Base-by-base conservation (phyloP, 2,329 filamentous ascomycete genomes). In the Curvularia eragrostidis region DNA sequence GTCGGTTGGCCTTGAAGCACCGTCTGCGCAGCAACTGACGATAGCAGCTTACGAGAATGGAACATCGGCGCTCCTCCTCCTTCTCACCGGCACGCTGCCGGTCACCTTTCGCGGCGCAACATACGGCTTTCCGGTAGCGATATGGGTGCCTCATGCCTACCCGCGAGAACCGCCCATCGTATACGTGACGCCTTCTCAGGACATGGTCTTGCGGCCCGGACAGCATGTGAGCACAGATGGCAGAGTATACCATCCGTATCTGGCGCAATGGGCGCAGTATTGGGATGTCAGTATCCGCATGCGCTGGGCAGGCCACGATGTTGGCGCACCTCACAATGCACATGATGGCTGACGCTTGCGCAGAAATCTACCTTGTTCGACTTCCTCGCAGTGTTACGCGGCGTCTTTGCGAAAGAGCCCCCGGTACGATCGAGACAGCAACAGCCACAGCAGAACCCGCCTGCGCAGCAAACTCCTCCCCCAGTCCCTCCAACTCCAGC, bases 141-240 rank as follows among this genome's bases (percentile, higher is more conserved):
- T 98, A 85, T 98, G 95, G 94, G 84, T 98, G 43, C 95, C 95
- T 3, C 91, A 96, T 73, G 86, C 87, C 52, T 99, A 98, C 75
- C 95, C 95, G 1, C 84, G 87, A 61, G 91, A 96, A 69, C 84
- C 92, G 0, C 95, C 95, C 1, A 84, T 98, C 46, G 87, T 90
- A 57, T 98, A 97, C 76, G 91, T 98, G 41, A 93, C 88, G 6
- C 93, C 95, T 2, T 91, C 91, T 5, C 89, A 91, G 64, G 90
- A 88, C 63, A 98, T 99, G 92, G 80, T 90, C 64, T 89, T 99
- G 41, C 86, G 94, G 19, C 92, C 93, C 0, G 95, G 95, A 0
- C 95, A 99, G 74, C 93, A 99, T 81, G 93, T 99, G 59, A 93
- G 95, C 71, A 88, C 91, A 5, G 94, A 98, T 71, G 95, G 95